These are phyloP conservation scores for Trichoderma simmonsii DNA, from an alignment of 2,329 filamentous ascomycete genomes.

Conservation along the genomic window DNA sequence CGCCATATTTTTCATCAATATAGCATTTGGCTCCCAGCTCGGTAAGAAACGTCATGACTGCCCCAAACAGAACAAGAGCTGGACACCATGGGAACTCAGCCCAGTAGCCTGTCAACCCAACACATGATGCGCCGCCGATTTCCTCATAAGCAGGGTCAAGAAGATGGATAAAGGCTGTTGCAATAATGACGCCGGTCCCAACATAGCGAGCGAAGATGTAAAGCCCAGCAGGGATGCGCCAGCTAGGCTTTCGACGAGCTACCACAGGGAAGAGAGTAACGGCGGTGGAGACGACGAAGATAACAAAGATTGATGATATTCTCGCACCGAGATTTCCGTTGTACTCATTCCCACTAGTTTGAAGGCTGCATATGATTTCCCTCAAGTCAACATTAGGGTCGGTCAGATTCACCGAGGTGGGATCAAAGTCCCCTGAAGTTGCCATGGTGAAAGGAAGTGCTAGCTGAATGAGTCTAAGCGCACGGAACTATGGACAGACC, in stretches of 20 bases:
- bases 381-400: background rate
- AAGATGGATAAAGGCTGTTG: background rate
- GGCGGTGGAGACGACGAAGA: background rate
- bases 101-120: background rate
- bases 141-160: background rate
- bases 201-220: background rate
- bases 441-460: background rate
- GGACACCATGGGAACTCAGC: background rate
- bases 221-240: background rate
- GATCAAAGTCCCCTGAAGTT: background rate
- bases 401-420: background rate
- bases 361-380: background rate
- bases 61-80: background rate
- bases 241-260: background rate
- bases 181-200: background rate
- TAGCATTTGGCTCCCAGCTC: background rate
- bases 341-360: background rate
- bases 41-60: background rate
- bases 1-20: background rate
- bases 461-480: no score
- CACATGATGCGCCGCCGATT: background rate
- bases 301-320: background rate
- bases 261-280: background rate
- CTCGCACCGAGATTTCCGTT: background rate
- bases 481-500: no score